Conservation (phyloP, 202 grass and related monocot species). For the Setaria italica region DNA sequence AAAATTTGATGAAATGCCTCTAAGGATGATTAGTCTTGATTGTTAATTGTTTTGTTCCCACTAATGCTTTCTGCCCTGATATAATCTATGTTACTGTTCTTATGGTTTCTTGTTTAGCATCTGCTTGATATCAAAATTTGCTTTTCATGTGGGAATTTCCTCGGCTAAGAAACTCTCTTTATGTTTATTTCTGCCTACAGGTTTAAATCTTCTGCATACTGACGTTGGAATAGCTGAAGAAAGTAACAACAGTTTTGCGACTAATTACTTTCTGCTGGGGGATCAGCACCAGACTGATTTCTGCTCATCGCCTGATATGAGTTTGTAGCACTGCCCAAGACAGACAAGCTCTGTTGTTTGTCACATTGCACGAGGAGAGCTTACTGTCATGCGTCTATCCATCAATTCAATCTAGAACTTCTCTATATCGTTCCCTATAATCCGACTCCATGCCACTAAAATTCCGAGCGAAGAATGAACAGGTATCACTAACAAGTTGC, state of each 20-base stretch:
- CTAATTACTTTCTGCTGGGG: not conserved
- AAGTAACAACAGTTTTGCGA: not conserved
- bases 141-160: not conserved
- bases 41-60: not conserved
- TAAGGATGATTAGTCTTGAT: not conserved
- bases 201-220: not conserved
- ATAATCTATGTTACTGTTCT: not conserved
- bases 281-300: not conserved
- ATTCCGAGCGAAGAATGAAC: not conserved
- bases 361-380: not conserved
- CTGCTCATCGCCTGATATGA: not conserved
- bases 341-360: not conserved
- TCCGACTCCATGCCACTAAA: no score
- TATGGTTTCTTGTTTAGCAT: not conserved
- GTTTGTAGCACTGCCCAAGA: not conserved
- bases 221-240: not conserved
- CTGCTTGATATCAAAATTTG: not conserved
- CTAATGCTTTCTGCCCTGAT: not conserved
- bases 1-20: not conserved
- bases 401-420: no score
- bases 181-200: not conserved
- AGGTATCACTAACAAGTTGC: not conserved
- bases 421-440: not conserved
- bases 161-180: not conserved
- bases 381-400: no score